phyloP scores from a whole-genome alignment of 352 stramenopile genomes.

The Phytophthora sp. region DNA sequence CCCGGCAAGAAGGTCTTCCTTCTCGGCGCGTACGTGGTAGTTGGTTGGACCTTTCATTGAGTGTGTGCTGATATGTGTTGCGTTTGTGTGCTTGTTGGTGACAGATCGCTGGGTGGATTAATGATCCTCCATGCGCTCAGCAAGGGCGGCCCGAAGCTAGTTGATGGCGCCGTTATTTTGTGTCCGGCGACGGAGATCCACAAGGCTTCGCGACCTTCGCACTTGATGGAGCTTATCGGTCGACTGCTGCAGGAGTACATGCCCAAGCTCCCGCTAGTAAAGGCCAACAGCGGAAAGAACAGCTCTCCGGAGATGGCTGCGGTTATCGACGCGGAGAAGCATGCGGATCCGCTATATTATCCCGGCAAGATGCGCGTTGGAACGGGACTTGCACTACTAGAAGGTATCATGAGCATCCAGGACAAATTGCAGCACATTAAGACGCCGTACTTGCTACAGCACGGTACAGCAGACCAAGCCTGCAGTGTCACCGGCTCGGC shows the following conservation, averaged over 20 bases:
- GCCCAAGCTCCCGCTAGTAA: conserved; percentile 71
- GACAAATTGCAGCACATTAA: conserved; percentile 66
- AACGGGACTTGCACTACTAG: conserved; percentile 71
- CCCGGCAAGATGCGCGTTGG: conserved; percentile 73
- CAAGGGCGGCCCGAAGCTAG: conserved; percentile 50
- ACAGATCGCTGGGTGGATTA: conserved; percentile 73
- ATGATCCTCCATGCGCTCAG: conserved; percentile 66
- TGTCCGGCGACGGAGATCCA: conserved; percentile 79
- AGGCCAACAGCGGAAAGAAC: conserved; percentile 64
- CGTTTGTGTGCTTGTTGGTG: conserved; percentile 2
- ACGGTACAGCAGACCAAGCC: conserved; percentile 69
- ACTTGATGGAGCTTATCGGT: conserved; percentile 51
- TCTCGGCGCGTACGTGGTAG: conserved; percentile 56
- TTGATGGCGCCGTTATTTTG: conserved; percentile 75
- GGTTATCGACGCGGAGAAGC: conserved; percentile 59
- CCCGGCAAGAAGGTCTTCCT: conserved; percentile 73
- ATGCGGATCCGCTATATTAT: conserved; percentile 75
- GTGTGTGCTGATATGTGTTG: conserved; percentile 11
- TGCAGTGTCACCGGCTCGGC: conserved; percentile 77
- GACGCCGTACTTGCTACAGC: conserved; percentile 79
- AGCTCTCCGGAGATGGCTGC: conserved; percentile 66
- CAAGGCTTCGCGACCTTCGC: conserved; percentile 52
- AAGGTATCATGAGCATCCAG: conserved; percentile 63
- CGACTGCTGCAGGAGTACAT: conserved; percentile 59
- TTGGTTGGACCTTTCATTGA: conserved; percentile 2